phyloP scores from a whole-genome alignment of 1,139 yeast genomes.

The Sugiyamaella castrensis region DNA sequence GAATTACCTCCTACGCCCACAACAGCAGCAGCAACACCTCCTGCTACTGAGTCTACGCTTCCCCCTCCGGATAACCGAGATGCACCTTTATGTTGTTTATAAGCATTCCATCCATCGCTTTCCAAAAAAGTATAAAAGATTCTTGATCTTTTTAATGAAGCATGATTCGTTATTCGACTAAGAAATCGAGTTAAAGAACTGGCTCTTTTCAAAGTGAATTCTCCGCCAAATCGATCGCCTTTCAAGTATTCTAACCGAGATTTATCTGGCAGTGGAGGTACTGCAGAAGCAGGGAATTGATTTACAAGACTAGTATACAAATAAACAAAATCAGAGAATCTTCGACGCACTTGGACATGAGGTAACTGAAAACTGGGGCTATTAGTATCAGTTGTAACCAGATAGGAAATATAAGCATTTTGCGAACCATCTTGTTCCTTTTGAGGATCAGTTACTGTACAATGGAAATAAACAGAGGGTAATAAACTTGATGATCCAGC shows the following conservation, averaged over 20 bases:
- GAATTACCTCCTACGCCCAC: constrained; percentile 18
- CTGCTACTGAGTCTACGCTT: constrained; percentile 3
- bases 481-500: not conserved
- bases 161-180: constrained; percentile 70
- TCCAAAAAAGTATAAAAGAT: constrained; percentile 75
- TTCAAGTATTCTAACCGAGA: constrained; percentile 87
- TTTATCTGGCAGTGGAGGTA: constrained; percentile 94
- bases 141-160: constrained; percentile 64
- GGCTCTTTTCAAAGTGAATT: constrained; percentile 82
- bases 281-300: constrained; percentile 79
- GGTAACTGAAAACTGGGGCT: constrained; percentile 45
- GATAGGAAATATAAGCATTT: constrained; percentile 76
- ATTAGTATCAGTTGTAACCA: constrained; percentile 60
- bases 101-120: constrained; percentile 79
- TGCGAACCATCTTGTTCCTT: constrained; percentile 72
- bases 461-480: constrained; percentile 27
- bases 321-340: constrained; percentile 80
- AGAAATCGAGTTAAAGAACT: constrained; percentile 77
- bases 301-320: constrained; percentile 68
- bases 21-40: constrained; percentile 14
- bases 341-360: constrained; percentile 60
- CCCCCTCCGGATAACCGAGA: constrained; percentile 26
- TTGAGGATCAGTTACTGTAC: constrained; percentile 64
- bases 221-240: constrained; percentile 84
- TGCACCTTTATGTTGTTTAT: constrained; percentile 52